Evolutionary conservation across 1,139 yeast genomes (phyloP).

Genomic region (Lodderomyces parapsilosis): DNA sequence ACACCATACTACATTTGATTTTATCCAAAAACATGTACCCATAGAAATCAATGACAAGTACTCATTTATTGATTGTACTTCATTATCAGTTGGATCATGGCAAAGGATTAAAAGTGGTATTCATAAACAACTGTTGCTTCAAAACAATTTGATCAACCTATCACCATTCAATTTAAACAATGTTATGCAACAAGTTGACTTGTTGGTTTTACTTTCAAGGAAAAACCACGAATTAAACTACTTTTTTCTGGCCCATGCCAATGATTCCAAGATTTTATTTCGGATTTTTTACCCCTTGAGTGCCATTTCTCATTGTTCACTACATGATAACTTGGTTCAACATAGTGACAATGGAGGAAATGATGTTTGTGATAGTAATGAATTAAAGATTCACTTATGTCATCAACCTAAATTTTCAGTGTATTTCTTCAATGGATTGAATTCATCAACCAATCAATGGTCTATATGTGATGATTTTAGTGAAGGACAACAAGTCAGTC

Average conservation of each 20-base stretch:
- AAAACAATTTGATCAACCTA: constrained; percentile 52
- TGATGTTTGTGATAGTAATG: constrained; percentile 35
- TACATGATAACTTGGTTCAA: constrained; percentile 37
- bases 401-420: constrained; percentile 77
- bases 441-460: constrained; percentile 66
- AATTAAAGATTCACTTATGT: constrained; percentile 49
- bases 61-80: constrained; percentile 62
- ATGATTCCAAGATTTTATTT: constrained; percentile 64
- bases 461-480: constrained; percentile 80
- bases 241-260: constrained; percentile 68
- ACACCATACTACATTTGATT: constrained; percentile 2
- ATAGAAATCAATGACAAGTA: constrained; percentile 64
- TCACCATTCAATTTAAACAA: constrained; percentile 64
- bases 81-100: constrained; percentile 76
- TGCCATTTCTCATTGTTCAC: constrained; percentile 45
- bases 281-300: constrained; percentile 66
- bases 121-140: constrained; percentile 39
- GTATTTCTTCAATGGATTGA: constrained; percentile 55
- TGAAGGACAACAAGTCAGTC: constrained; percentile 76
- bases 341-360: too few relatives aligned
- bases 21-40: constrained; percentile 29
- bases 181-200: constrained; percentile 65
- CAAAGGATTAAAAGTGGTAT: constrained; percentile 69
- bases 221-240: constrained; percentile 71
- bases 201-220: constrained; percentile 64